These are phyloP conservation scores for Lactuca sativa DNA, from an alignment of 129 eudicot genomes.

Conservation along the genomic window DNA sequence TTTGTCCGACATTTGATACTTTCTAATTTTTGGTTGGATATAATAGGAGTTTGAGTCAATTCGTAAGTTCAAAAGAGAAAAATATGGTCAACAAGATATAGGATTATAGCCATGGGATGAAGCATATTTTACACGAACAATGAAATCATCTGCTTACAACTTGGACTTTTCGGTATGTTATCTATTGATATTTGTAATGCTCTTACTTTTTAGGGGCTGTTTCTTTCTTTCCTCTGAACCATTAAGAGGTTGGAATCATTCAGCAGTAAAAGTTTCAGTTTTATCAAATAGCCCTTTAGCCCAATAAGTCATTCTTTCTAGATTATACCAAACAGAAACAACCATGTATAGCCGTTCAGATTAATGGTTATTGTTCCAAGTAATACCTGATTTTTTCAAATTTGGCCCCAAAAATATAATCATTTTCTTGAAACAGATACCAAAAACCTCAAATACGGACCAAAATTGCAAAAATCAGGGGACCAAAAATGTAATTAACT, in stretches of 20 bases:
- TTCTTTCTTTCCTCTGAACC: too few relatives aligned
- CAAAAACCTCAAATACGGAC: background rate
- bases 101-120: constrained; percentile 97
- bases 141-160: constrained; percentile 67
- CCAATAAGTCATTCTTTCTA: too few relatives aligned
- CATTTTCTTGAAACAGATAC: background rate
- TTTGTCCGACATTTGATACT: constrained; percentile 11
- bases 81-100: constrained; percentile 38
- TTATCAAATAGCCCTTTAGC: too few relatives aligned
- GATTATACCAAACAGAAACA: too few relatives aligned
- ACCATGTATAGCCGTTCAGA: too few relatives aligned
- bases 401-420: background rate
- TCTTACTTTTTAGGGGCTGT: background rate
- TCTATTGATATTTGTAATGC: constrained; percentile 5
- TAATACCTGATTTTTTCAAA: background rate
- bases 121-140: constrained; percentile 66
- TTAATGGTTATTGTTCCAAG: too few relatives aligned
- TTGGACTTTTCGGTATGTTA: constrained; percentile 63
- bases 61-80: constrained; percentile 56
- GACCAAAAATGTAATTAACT: too few relatives aligned
- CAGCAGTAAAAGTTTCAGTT: too few relatives aligned
- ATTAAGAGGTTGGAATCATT: too few relatives aligned
- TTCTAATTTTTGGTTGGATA: constrained; percentile 1
- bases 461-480: too few relatives aligned
- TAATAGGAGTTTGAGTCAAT: constrained; percentile 71